Evolutionary conservation across 108 stramenopile species (phyloP), one percentile per base, ranked within the genome.

Genomic region (Halocafeteria seosinensis): DNA sequence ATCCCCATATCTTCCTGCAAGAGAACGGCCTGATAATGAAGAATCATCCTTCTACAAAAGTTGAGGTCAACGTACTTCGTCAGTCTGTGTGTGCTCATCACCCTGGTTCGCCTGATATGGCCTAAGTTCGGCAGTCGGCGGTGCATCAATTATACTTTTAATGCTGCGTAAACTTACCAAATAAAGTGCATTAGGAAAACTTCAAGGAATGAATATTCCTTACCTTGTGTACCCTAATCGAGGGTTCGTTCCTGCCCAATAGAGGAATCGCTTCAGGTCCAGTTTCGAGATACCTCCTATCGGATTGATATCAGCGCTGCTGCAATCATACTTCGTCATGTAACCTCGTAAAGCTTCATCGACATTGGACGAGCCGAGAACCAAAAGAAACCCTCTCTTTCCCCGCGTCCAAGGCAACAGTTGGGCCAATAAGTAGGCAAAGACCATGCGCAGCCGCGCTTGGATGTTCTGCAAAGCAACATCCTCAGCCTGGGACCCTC

Each of bases 1-100:
- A 97, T 97, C 33, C 95, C 95, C 95, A 97, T 97, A 68, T 97
- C 95, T 24, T 91, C 92, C 76, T n/a, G n/a, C n/a, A n/a, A n/a
- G n/a, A n/a, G n/a, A n/a, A 92, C 93, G 24, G 81, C 73, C 67
- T 93, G 89, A 1, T 85, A 84, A 67, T 90, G 87, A 53, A 13
- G 34, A 57, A n/a, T 13, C 47, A 17, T 55, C 47, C 50, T 50
- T 21, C 21, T 21, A 47, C n/a, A 47, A 47, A 47, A 47, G 42
- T 47, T n/a, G n/a, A n/a, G n/a, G n/a, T n/a, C n/a, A n/a, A n/a
- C n/a, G n/a, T n/a, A 5, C 35, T 47, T 67, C 66, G 17, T 52
- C 69, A 4, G 50, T 73, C 21, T 68, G 53, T 50, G 64, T 63
- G 61, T 70, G 0, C 62, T 57, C 58, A n/a, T n/a, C n/a, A 67